Base-by-base conservation (phyloP, 805 yeast genomes). In the Hanseniaspora taiwanica region DNA sequence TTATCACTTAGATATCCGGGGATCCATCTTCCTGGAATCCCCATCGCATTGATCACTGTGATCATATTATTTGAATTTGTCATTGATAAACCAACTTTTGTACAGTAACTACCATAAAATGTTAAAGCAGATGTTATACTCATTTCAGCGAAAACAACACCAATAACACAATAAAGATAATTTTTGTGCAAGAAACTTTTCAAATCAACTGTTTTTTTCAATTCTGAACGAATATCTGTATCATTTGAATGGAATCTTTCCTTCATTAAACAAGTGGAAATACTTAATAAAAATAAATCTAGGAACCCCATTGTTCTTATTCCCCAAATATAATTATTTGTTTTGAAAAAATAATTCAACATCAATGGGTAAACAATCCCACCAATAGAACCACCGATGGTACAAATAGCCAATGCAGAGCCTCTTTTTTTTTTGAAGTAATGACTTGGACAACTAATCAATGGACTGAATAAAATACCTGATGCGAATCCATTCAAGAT, bases 391-490 rank as follows among this genome's bases (percentile, higher is more conserved):
- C 76, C 77, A 27, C 78, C 78, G 18, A 64, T 61, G 6, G 70
- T 63, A 0, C 74, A 66, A 3, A 69, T 35, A 1, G 73, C 71
- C 8, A 59, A 57, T 17, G 76, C 78, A 40, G 65, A 57, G 2
- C 81, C 85, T 50, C 84, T 63, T 45, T 62, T 72, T 37, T 54
- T 62, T 38, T 65, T 60, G 50, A 78, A 79, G 72, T 81, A 79
- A 46, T 78, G 84, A 21, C 77, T 69, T 8, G 78, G 64, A 12
- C 72, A 73, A 12, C 80, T 72, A 6, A 78, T 57, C 25, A 72
- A 54, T 1, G 84, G 83, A 17, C 75, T 66, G 54, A 74, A 61
- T 21, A 75, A 59, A 17, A 75, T 54, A 2, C 79, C 79, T 38
- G 68, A 65, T 0, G 81, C 83, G 12, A 73, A 43, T 2, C 84